These are phyloP conservation scores for Ettlia oleoabundans DNA, from an alignment of 139 green algal genomes.

Conservation along the genomic window DNA sequence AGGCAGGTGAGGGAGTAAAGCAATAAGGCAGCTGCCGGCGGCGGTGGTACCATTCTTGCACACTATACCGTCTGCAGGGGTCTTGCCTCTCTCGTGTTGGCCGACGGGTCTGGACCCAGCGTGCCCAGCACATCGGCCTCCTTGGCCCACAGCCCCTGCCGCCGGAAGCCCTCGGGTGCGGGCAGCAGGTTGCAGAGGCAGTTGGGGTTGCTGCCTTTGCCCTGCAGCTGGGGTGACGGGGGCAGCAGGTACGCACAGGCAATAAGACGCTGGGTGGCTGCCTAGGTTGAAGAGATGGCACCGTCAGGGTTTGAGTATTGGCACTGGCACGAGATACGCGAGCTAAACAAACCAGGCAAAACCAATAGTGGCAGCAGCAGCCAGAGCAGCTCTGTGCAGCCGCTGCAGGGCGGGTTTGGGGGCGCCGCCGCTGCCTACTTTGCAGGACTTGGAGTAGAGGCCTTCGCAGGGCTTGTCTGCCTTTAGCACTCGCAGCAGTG, in stretches of 20 bases:
- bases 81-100: slow-evolving; percentile 34
- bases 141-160: slow-evolving; percentile 84
- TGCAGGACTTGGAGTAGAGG: slow-evolving; percentile 46
- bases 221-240: slow-evolving; percentile 13
- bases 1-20: no score
- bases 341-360: not conserved
- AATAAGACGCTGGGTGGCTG: no score
- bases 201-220: slow-evolving; percentile 67
- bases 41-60: not conserved
- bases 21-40: not conserved
- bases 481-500: slow-evolving; percentile 38
- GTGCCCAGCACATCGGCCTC: slow-evolving; percentile 44
- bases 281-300: no score
- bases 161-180: slow-evolving; percentile 45
- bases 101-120: slow-evolving; percentile 57
- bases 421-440: slow-evolving; percentile 19
- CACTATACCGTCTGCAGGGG: not conserved
- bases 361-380: not conserved
- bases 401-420: not conserved
- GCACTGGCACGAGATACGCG: no score
- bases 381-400: not conserved
- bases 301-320: no score
- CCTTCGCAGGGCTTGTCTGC: slow-evolving; percentile 34
- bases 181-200: slow-evolving; percentile 79
- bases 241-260: no score